phyloP scores from a whole-genome alignment of 768 basidiomycete genomes.

The Sporobolomyces roseus region DNA sequence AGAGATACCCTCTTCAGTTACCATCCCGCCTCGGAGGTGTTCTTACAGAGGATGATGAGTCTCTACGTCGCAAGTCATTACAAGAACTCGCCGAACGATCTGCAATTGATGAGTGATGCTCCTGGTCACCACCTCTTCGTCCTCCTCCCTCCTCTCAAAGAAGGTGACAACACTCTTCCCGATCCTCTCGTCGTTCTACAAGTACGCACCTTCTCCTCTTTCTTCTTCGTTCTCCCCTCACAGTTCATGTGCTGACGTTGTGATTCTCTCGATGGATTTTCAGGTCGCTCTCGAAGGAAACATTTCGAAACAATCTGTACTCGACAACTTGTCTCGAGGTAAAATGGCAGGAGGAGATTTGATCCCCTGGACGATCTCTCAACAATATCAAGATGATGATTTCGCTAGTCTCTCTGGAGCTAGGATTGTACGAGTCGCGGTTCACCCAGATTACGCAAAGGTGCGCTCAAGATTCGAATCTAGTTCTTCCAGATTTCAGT shows the following conservation, averaged over 20 bases:
- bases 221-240: neutral
- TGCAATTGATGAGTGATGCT: conserved; percentile 95
- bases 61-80: conserved; percentile 97
- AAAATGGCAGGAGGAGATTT: conserved; percentile 86
- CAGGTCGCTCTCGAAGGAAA: conserved; percentile 86
- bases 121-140: conserved; percentile 97
- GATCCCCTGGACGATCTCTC: conserved; percentile 93
- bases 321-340: conserved; percentile 80
- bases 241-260: too few species aligned
- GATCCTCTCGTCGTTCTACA: conserved; percentile 94
- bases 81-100: conserved; percentile 97
- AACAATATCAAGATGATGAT: conserved; percentile 86
- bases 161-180: conserved; percentile 71
- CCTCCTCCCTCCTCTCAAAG: conserved; percentile 82
- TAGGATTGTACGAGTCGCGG: conserved; percentile 84
- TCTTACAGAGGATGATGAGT: conserved; percentile 97
- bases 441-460: conserved; percentile 89
- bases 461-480: conserved; percentile 56
- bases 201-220: conserved; percentile 16
- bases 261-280: neutral
- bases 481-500: neutral
- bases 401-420: conserved; percentile 90
- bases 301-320: conserved; percentile 75
- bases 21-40: conserved; percentile 94
- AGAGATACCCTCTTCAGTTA: conserved; percentile 95